A percentile compares a stretch with the other conserved stretches of the same genome.
phyloP scores from a whole-genome alignment of 2,329 filamentous ascomycete genomes.

The Cordyceps sp. region DNA sequence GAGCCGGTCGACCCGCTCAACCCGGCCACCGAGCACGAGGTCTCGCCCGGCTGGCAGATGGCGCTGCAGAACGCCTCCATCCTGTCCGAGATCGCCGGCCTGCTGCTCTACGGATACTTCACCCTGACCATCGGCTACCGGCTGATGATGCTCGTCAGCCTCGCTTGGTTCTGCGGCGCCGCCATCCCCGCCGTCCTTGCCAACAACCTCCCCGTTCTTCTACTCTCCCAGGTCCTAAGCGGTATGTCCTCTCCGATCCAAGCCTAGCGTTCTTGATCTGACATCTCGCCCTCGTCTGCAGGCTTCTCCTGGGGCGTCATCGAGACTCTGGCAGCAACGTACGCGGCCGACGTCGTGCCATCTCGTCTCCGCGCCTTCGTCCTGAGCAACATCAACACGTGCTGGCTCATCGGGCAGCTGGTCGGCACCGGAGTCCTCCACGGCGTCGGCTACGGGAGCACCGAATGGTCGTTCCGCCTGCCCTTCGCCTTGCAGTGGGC shows the following conservation, averaged over 20 bases:
- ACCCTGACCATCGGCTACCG: conserved; percentile 23
- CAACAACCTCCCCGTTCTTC: neutral
- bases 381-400: conserved; percentile 27
- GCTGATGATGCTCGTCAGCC: neutral
- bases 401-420: conserved; percentile 39
- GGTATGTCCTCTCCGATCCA: neutral
- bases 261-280: neutral
- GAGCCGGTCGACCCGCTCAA: conserved; percentile 11
- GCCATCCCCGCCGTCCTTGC: neutral
- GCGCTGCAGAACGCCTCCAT: conserved; percentile 35
- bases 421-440: conserved; percentile 29
- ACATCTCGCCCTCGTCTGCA: conserved; percentile 2
- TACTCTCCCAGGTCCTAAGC: neutral
- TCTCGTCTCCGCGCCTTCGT: conserved; percentile 33
- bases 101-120: conserved; percentile 14
- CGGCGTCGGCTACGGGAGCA: conserved; percentile 18
- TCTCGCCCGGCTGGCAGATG: conserved; percentile 40
- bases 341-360: conserved; percentile 34
- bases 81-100: conserved; percentile 28
- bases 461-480: conserved; percentile 31
- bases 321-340: conserved; percentile 32
- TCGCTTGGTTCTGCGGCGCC: neutral
- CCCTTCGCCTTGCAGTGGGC: conserved; percentile 37
- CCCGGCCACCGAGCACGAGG: conserved; percentile 19
- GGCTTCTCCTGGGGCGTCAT: conserved; percentile 37